Conservation (phyloP, 805 yeast genomes). For the Metschnikowia proteae region DNA sequence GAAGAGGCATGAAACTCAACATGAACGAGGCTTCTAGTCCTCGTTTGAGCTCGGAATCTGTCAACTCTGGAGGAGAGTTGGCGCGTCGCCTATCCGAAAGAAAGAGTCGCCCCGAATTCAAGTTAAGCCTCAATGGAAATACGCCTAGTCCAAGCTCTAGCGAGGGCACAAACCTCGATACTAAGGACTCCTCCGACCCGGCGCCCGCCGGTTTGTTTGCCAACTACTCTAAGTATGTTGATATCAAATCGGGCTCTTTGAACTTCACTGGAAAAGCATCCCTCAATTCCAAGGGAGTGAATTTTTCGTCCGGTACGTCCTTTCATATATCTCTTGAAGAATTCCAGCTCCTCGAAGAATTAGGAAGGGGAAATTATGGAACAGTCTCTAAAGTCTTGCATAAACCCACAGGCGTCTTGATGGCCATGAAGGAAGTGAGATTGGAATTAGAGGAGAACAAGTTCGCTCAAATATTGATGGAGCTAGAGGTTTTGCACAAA, state of each 20-base stretch:
- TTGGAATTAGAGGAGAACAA: slow-evolving; percentile 91
- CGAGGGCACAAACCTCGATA: slow-evolving; percentile 18
- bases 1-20: slow-evolving; percentile 53
- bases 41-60: slow-evolving; percentile 9
- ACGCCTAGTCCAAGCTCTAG: slow-evolving; percentile 17
- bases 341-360: slow-evolving; percentile 73
- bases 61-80: slow-evolving; percentile 31
- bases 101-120: slow-evolving; percentile 39
- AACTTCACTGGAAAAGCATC: slow-evolving; percentile 94
- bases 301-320: slow-evolving; percentile 82
- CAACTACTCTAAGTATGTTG: slow-evolving; percentile 81
- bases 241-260: slow-evolving; percentile 85
- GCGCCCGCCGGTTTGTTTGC: slow-evolving; percentile 59
- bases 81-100: slow-evolving; percentile 37
- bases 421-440: slow-evolving; percentile 98
- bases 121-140: slow-evolving; percentile 27
- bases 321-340: slow-evolving; percentile 86
- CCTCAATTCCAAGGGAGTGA: slow-evolving; percentile 85
- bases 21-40: slow-evolving; percentile 26
- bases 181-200: slow-evolving; percentile 11
- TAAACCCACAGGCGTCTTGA: slow-evolving; percentile 82
- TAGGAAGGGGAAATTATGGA: slow-evolving; percentile 96
- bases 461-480: slow-evolving; percentile 93
- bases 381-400: slow-evolving; percentile 91
- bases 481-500: slow-evolving; percentile 86